Evolutionary conservation across 2,329 filamentous ascomycete genomes (phyloP).

Genomic region (Fusarium sp.): DNA sequence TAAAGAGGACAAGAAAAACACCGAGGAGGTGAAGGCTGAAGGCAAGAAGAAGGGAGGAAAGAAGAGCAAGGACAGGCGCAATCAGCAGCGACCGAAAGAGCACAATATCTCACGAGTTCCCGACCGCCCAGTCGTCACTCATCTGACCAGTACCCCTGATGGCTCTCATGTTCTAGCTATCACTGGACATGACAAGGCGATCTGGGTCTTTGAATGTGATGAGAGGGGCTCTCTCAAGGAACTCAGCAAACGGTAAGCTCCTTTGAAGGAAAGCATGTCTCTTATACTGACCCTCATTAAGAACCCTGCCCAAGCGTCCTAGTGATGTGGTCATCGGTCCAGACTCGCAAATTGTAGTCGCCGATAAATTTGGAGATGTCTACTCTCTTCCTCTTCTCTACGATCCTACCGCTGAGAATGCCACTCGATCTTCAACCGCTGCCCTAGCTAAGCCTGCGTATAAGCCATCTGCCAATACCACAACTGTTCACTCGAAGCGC

Average conservation of each 20-base stretch:
- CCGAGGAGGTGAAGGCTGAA: conserved; percentile 23
- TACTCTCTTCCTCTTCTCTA: conserved; percentile 80
- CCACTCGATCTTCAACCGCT: conserved; percentile 26
- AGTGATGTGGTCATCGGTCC: conserved; percentile 78
- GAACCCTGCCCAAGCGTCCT: conserved; percentile 89
- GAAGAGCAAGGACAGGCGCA: conserved; percentile 48
- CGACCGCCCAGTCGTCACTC: conserved; percentile 73
- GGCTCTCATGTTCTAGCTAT: conserved; percentile 78
- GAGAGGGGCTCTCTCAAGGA: conserved; percentile 70
- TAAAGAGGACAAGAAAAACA: conserved; percentile 7
- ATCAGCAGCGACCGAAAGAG: conserved; percentile 34
- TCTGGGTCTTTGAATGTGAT: conserved; percentile 82
- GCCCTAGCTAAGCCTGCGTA: conserved; percentile 46
- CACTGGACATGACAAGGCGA: conserved; percentile 90
- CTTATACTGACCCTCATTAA: conserved; percentile 53
- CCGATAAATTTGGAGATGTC: conserved; percentile 97
- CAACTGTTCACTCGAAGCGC: conserved; percentile 72
- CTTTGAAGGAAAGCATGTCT: neutral
- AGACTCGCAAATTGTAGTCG: conserved; percentile 80
- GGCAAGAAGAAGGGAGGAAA: conserved; percentile 45
- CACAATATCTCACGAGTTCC: conserved; percentile 49
- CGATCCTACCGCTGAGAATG: conserved; percentile 31
- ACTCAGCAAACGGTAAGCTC: conserved; percentile 75
- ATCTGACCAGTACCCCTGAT: conserved; percentile 71
- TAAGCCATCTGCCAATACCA: conserved; percentile 65